Percentiles rank a stretch among this genome's conserved stretches.
phyloP scores from a whole-genome alignment of 2,329 filamentous ascomycete species.

The Sporothrix phasma region DNA sequence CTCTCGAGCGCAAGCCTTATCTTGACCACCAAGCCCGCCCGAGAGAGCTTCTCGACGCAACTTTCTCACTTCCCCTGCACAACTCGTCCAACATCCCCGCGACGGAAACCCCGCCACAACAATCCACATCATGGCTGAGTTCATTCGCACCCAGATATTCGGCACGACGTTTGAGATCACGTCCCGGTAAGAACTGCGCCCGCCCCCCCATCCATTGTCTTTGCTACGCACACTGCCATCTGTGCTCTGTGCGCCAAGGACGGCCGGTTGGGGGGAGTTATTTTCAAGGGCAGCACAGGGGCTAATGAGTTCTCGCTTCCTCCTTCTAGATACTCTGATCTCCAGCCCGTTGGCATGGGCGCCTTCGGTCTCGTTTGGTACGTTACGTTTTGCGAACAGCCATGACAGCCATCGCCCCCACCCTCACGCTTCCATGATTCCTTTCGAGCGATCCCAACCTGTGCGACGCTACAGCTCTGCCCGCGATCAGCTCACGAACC shows the following conservation, averaged over 20 bases:
- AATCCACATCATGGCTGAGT: slow-evolving; percentile 80
- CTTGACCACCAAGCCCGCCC: background rate
- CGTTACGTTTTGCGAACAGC: background rate
- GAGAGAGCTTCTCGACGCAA: background rate
- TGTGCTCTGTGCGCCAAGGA: background rate
- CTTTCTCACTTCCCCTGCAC: background rate
- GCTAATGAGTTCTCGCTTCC: background rate
- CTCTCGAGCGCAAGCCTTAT: background rate
- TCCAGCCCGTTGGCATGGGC: slow-evolving; percentile 98
- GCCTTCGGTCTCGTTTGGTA: slow-evolving; percentile 97
- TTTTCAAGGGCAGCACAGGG: too few relatives aligned
- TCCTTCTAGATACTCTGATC: slow-evolving; percentile 71
- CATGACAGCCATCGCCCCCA: background rate
- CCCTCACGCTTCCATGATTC: background rate
- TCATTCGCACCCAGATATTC: slow-evolving; percentile 98
- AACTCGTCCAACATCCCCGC: background rate
- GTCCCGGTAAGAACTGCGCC: slow-evolving; percentile 58
- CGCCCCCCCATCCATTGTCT: background rate
- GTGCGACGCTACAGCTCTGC: slow-evolving; percentile 62
- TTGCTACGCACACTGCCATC: background rate
- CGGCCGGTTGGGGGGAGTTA: too few relatives aligned
- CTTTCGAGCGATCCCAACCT: background rate
- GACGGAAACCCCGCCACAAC: background rate
- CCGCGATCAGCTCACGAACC: slow-evolving; percentile 91
- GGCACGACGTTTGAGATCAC: slow-evolving; percentile 99